A percentile compares a stretch with the other conserved stretches of the same genome.
phyloP scores from a whole-genome alignment of 2,329 filamentous ascomycete species.

The Fusarium sp. region DNA sequence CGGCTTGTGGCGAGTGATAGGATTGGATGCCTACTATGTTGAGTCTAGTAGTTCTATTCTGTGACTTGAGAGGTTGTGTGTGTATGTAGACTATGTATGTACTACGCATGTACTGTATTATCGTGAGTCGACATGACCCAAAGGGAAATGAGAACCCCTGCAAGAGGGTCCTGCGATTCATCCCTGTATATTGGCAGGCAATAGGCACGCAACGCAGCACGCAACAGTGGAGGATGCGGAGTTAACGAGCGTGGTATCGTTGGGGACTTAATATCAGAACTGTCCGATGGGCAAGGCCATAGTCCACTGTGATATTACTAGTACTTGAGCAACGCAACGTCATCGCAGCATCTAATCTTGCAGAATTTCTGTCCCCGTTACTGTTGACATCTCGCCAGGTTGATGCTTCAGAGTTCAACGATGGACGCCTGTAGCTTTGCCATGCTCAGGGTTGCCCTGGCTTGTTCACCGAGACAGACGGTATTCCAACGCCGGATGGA shows the following conservation, averaged over 20 bases:
- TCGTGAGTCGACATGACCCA: constrained; percentile 13
- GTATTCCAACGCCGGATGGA: constrained; percentile 8
- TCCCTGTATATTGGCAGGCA: constrained; percentile 7
- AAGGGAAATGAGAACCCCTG: constrained; percentile 9
- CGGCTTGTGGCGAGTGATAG: constrained; percentile 26
- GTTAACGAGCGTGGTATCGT: constrained; percentile 9
- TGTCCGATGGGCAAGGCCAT: background rate
- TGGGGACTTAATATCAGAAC: background rate
- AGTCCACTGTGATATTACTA: constrained; percentile 14
- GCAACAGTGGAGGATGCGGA: constrained; percentile 28
- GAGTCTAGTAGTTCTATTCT: background rate
- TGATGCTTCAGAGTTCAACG: background rate
- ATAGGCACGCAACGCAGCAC: constrained; percentile 31
- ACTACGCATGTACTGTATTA: background rate
- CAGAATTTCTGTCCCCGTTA: constrained; percentile 3
- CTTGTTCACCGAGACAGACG: background rate
- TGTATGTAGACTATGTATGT: background rate
- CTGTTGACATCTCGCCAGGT: background rate
- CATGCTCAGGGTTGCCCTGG: background rate
- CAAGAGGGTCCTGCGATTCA: constrained; percentile 2
- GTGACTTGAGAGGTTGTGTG: background rate
- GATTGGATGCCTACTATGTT: background rate
- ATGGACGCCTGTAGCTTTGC: background rate
- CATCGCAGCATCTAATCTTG: background rate
- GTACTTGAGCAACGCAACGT: constrained; percentile 2